Evolutionary conservation across 228 moss, liverwort and hornwort genomes (phyloP), one percentile per base, ranked within the genome.

Genomic region (Sphagnum magellanicum): DNA sequence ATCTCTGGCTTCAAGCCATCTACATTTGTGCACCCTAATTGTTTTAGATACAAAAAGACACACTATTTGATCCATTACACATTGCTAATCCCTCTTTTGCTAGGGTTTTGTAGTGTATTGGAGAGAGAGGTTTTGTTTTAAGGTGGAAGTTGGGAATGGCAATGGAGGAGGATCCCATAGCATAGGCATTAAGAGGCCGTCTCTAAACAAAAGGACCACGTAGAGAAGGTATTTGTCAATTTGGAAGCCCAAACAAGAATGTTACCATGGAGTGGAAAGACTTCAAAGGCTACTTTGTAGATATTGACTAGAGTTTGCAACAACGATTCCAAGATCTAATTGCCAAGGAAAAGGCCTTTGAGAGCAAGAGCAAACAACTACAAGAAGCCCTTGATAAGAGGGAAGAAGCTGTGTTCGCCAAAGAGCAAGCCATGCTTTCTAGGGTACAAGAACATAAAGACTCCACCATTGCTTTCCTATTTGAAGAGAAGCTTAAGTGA

Each of bases 401-500:
- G 66, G 98, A 94, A 83, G 88, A 93, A 74, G 92, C 86, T 8
- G 92, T 98, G 68, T 85, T 77, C 66, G 85, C 89, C 15, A 84
- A 92, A 70, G 98, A 98, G 90, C 98, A 98, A 79, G 98, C 94
- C 67, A 94, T 94, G 81, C 79, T 98, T 52, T 86, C 92, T 71
- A 79, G 98, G 63, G 98, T 98, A 78, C 98, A 98, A 74, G 94
- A 98, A 65, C 98, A 94, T 84, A 98, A 98, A 88, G 98, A 98
- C 76, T 88, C 88, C 77, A 93, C 94, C 7, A 94, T 98, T 75
- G 98, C 94, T 63, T 90, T 94, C 3, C 87, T 98, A 74, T 92
- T 98, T 63, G 98, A 98, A 74, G 98, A 98, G 92, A 98, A 98
- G 74, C 94, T 93, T 77, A 98, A 94, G 81, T 98, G 98, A 93